These are phyloP conservation scores for Solanum lycopersicoides DNA, from an alignment of 257 asterid species.

Conservation along the genomic window DNA sequence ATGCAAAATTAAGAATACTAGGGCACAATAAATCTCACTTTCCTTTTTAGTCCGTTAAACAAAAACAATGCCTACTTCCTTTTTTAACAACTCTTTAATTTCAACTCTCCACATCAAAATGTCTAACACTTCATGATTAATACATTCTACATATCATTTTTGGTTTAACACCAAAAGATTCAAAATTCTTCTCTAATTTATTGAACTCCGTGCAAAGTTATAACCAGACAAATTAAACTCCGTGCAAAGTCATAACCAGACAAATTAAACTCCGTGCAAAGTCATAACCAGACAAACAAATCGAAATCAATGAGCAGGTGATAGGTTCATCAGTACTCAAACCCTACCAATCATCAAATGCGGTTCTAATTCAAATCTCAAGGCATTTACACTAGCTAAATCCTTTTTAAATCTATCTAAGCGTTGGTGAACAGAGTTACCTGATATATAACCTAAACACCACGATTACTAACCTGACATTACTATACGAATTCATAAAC, in stretches of 20 bases:
- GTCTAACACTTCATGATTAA: not conserved
- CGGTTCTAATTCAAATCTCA: not conserved
- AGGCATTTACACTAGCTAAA: not conserved
- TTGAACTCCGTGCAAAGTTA: too few species aligned
- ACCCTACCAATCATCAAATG: not conserved
- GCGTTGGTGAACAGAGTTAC: not conserved
- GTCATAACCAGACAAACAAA: not conserved
- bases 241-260: too few species aligned
- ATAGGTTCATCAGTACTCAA: not conserved
- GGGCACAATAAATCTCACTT: not conserved
- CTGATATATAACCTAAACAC: not conserved
- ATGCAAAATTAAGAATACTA: not conserved
- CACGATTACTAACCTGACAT: not conserved
- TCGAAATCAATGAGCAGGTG: not conserved
- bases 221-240: too few species aligned
- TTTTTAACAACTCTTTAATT: not conserved
- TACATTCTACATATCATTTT: not conserved
- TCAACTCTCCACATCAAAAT: not conserved
- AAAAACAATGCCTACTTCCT: rapidly evolving
- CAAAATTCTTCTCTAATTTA: not conserved
- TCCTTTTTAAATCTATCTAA: not conserved
- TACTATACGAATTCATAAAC: not conserved
- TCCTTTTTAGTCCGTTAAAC: not conserved
- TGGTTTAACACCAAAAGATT: not conserved
- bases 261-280: not conserved